Conservation (phyloP, 192 early-diverging fungal species). For the Diversispora epigaea region DNA sequence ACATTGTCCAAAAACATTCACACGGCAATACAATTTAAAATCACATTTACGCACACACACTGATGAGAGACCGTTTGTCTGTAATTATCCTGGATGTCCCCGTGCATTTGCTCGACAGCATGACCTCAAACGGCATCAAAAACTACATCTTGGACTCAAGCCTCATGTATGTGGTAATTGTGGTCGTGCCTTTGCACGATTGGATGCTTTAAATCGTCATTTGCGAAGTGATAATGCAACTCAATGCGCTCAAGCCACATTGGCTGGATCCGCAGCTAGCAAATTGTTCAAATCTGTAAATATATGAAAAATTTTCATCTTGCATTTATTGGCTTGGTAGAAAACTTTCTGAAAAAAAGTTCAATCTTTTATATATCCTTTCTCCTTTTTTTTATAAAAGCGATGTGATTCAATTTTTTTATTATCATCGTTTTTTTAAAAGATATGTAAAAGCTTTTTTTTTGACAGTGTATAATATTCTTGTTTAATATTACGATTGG, state of each 20-base stretch:
- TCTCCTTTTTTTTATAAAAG: too few species aligned
- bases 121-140: slow-evolving; percentile 86
- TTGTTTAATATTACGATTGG: too few species aligned
- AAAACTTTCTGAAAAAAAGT: too few species aligned
- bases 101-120: slow-evolving; percentile 85
- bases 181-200: slow-evolving; percentile 76
- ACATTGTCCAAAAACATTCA: slow-evolving; percentile 70
- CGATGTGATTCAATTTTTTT: too few species aligned
- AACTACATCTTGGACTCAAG: slow-evolving; percentile 74
- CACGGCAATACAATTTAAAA: slow-evolving; percentile 73
- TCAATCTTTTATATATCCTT: too few species aligned
- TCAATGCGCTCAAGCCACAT: slow-evolving; percentile 52
- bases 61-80: slow-evolving; percentile 70
- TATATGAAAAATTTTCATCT: background rate
- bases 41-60: slow-evolving; percentile 76
- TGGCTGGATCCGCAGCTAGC: slow-evolving; percentile 3
- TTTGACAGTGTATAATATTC: too few species aligned
- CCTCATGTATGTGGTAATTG: slow-evolving; percentile 74
- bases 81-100: slow-evolving; percentile 67
- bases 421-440: too few species aligned
- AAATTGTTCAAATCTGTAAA: slow-evolving; percentile 24
- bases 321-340: too few species aligned
- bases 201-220: slow-evolving; percentile 80
- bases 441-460: too few species aligned
- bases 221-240: slow-evolving; percentile 61